Base-by-base conservation (phyloP, 23 red algal genomes). In the Gracilariopsis chorda region DNA sequence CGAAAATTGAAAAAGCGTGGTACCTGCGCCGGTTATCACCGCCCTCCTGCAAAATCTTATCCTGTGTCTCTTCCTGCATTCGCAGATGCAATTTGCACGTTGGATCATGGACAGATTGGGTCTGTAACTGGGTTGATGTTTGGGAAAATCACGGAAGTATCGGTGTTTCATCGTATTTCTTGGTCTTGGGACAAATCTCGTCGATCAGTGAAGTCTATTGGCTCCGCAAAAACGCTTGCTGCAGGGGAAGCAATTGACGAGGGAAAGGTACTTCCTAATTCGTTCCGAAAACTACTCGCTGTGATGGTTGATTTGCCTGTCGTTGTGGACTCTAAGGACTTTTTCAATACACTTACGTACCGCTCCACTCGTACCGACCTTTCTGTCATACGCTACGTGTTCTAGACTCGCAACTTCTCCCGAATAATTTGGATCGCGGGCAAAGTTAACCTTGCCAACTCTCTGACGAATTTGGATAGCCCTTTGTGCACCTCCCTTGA, bases 161-260 rank as follows among this genome's bases (percentile, higher is more conserved):
- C 39, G 27, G 35, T 53, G 6, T 53, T 14, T 45, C 75, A 80
- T 39, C 33, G 44, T 7, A 23, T 80, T 11, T 80, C 39, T 20
- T 80, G 75, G 75, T 55, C 49, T 24, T 80, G 33, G 11, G 44
- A 55, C 49, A 51, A 28, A 24, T 80, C 75, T 9, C 27, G 56
- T 12, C 23, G 39, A 48, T 48, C 75, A 9, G 75, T 80, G 7
- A 80, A 80, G 56, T 55, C 7, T 53, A 8, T 80, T 19, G 46
- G 16, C 7, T 42, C 75, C 33, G 75, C 75, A 10, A 23, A 80
- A 53, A 80, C 56, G 35, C 75, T 80, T 53, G 75, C 75, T 80
- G 75, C 75, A 25, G 46, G 46, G 8, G 39, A 80, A 30, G 39
- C 75, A 51, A 80, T 80, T 80, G 75, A 80, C 27, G 75, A 80